Evolutionary conservation across 768 basidiomycete species (phyloP).

Genomic region (Leccinum uliginosum): DNA sequence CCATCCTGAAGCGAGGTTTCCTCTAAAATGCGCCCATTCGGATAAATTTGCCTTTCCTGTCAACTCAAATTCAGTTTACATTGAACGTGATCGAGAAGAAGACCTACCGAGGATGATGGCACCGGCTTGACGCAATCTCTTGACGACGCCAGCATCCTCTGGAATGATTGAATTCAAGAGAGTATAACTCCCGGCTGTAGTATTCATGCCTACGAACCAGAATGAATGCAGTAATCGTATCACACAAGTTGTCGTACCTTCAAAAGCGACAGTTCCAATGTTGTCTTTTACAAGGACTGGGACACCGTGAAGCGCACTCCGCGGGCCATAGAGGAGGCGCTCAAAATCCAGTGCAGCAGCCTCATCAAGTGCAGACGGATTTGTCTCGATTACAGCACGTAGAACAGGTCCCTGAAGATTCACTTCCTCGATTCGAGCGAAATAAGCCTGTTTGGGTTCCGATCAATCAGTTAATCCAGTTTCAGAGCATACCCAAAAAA

Average conservation of each 20-base stretch:
- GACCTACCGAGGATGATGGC: constrained; percentile 32
- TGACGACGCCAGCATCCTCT: constrained; percentile 33
- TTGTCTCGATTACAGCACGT: constrained; percentile 39
- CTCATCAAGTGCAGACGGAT: constrained; percentile 34
- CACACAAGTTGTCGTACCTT: constrained; percentile 13
- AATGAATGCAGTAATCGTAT: not conserved
- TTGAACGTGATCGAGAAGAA: not conserved
- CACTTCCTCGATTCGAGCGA: constrained; percentile 41
- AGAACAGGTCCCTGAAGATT: constrained; percentile 35
- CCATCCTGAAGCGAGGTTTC: constrained; percentile 46
- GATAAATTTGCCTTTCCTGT: constrained; percentile 54
- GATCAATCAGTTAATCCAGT: not conserved
- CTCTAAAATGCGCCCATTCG: constrained; percentile 50
- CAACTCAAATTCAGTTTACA: not conserved
- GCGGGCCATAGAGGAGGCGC: constrained; percentile 23
- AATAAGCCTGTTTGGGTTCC: constrained; percentile 32
- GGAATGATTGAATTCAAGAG: constrained; percentile 32
- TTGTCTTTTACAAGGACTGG: constrained; percentile 36
- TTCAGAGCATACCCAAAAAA: not conserved
- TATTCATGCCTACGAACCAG: constrained; percentile 34
- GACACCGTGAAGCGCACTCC: constrained; percentile 36
- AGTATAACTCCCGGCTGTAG: constrained; percentile 37
- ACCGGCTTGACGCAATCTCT: constrained; percentile 29
- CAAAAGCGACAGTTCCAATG: constrained; percentile 28
- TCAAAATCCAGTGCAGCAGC: constrained; percentile 34